Evolutionary conservation across 2,329 filamentous ascomycete species (phyloP), one percentile per base, ranked within the genome.

Genomic region (Fusarium setosum): DNA sequence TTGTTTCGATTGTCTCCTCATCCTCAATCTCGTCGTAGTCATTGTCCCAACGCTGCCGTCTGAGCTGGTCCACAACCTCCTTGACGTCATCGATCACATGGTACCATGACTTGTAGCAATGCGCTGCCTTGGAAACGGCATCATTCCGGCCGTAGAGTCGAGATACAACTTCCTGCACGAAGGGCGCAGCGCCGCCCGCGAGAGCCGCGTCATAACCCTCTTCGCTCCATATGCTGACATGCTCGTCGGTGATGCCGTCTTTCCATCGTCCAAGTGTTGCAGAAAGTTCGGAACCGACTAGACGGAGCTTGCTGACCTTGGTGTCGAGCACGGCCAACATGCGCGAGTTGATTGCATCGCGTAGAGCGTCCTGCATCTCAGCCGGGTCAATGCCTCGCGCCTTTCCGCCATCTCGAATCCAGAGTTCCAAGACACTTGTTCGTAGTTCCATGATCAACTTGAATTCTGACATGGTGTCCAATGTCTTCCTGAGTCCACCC

Each of bases 1-100:
- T 84, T 17, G 83, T 83, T 62, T 92, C 89, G 18, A 91, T 85
- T 1, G 85, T 87, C 53, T 91, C 84, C 63, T 94, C 91, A 60
- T 93, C 90, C 60, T 93, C 91, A 37, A 93, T 87, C 49, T 91
- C 88, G 49, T 91, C 88, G 24, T 89, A 83, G 61, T 92, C 90
- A 55, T 92, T 90, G 63, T 94, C 90, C 91, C 92, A 94, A 56
- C 88, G 86, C 66, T 90, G 88, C 44, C 86, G 85, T 61, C 83
- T 86, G 69, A 96, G 84, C 58, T 87, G 83, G 37, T 88, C 87
- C 8, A 94, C 85, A 4, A 90, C 82, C 17, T 82, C 80, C 40
- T 84, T 84, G 13, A 92, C 86, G 51, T 89, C 87, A 60, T 90
- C 86, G n/a, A 96, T 86, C 6, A 90, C 86, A n/a, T 83, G 82